Base-by-base conservation (phyloP, 306 rosid genomes). In the Mimosa pudica region DNA sequence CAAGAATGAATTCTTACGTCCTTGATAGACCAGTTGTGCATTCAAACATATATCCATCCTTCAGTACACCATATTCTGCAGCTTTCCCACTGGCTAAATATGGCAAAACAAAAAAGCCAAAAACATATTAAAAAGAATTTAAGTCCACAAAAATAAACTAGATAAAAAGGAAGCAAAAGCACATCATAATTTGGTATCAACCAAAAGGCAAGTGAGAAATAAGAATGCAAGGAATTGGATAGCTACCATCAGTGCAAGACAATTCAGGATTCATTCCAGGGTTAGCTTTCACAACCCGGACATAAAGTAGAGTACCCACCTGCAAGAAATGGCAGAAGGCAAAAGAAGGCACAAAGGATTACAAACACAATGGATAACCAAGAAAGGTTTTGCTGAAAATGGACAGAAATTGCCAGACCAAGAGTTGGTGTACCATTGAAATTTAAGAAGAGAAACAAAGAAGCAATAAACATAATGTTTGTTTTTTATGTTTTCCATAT, bases 251-350 rank as follows among this genome's bases (percentile, higher is more conserved):
- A 14, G 88, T 91, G 81, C 99, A 96, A 61, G 99, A 82, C 70
- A 96, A 82, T 81, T 93, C 98, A 7, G 99, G 98, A 87, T 93
- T 96, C 90, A 93, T 86, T 82, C 92, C 93, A 57, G 91, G 92
- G 84, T 84, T 96, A 78, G 93, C 97, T 83, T 89, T 93, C 73
- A 87, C 98, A 38, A 96, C 89, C 73, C 98, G 90, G 62, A 84
- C 89, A 44, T 89, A 93, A 66, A 93, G 79, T 87, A 93, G 86
- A 68, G 94, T 84, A 80, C 96, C 99, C 55, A 63, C 86, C 96
- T 93, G 93, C 85, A 76, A 81, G 71, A 73, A 20, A 70, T 84
- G 51, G 61, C 54, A 58, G 81, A 81, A 85, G 78, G 74, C 54
- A 75, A 79, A 11, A 46, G 46, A 70, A 41, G 20, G 52, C 72